These are phyloP conservation scores for Phytopythium montanum DNA, from an alignment of 352 stramenopile genomes.

Conservation along the genomic window DNA sequence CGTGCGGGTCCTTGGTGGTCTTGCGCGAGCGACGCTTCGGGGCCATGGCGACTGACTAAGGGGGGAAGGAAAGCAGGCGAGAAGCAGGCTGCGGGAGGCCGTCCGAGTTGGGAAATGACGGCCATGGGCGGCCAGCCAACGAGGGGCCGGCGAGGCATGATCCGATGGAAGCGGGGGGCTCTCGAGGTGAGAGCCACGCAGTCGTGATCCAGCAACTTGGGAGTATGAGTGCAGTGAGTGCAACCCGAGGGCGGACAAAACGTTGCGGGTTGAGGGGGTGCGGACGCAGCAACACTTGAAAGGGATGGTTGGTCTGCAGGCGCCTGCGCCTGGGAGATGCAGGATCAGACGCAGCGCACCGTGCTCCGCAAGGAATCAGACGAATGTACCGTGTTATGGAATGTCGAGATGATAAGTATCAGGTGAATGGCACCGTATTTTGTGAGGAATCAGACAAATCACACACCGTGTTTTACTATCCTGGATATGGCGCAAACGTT, in stretches of 20 bases:
- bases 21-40: conserved; percentile 81
- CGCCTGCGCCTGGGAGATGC: background rate
- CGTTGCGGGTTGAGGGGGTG: conserved; percentile 11
- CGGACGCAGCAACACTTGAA: background rate
- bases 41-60: conserved; percentile 46
- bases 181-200: conserved; percentile 26
- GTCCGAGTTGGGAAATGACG: conserved; percentile 46
- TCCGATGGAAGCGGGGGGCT: conserved; percentile 3
- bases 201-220: conserved; percentile 17
- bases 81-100: conserved; percentile 18
- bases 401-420: too few relatives aligned
- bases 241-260: background rate
- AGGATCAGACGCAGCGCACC: background rate
- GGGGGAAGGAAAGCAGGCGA: conserved; percentile 4
- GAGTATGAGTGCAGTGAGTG: background rate
- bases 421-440: too few relatives aligned
- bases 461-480: too few relatives aligned
- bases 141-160: background rate
- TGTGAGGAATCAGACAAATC: too few relatives aligned
- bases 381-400: too few relatives aligned
- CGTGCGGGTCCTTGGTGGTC: conserved; percentile 82
- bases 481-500: too few relatives aligned
- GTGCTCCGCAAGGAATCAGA: background rate
- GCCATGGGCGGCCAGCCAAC: background rate
- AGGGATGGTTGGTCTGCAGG: conserved; percentile 6